Evolutionary conservation across 345 rosid species (phyloP), one percentile per base, ranked within the genome.

Genomic region (Noccaea bulbosa): DNA sequence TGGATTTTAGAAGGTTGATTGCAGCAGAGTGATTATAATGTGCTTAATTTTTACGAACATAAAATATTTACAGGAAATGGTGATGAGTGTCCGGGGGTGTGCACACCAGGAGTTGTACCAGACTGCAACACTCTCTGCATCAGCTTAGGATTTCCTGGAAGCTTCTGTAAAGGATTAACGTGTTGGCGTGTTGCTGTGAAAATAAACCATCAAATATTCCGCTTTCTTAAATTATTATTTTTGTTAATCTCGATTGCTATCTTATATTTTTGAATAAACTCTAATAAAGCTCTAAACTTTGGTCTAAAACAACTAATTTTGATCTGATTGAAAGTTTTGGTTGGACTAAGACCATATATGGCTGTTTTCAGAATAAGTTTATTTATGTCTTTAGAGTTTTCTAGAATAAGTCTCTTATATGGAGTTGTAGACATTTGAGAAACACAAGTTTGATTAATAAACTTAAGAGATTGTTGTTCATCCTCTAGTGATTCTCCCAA

Each of bases 121-220:
- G 56, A 56, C 48, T 69, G 73, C 48, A 14, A 35, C 14, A 37
- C 56, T 57, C 47, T 69, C 0, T 69, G 72, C 15, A 0, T 0
- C 11, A 1, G 38, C 35, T 46, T 17, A 3, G 55, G 72, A 2
- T 68, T 11, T 37, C 8, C 38, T 7, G 32, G 39, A 24, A 38
- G 57, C 8, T 47, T 46, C 3, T 69, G 73, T 38, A 47, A 27
- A 47, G 73, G 33, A 47, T 8, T 22, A 20, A 47, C 57, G 0
- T 69, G 73, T 69, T 69, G 65, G 37, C 57, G 0, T 69, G 73
- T 69, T 69, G 65, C 30, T 69, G 73, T 40, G 38, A 37, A 27
- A 27, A 27, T 52, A 67, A 59, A 34, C 4, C 6, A 9, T 39
- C 32, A 39, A 30, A 45, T 55, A 45, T 45, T 7, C 11, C 5